Conservation (phyloP, 2,329 filamentous ascomycete genomes). For the Colletotrichum australisinense region DNA sequence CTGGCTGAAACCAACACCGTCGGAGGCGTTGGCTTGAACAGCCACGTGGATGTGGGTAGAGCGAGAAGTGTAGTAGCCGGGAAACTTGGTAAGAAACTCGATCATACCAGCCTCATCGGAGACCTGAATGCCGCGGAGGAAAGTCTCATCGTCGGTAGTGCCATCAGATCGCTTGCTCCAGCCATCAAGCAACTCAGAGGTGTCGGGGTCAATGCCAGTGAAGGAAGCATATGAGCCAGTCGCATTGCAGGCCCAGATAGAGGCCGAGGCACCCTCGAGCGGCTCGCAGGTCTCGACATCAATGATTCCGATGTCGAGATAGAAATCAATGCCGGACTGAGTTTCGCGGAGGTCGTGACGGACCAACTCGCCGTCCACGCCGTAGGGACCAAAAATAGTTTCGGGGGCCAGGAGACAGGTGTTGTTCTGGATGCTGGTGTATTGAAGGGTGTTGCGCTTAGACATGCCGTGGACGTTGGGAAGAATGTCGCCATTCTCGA, state of each 20-base stretch:
- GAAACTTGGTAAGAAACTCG: conserved; percentile 55
- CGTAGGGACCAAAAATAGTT: conserved; percentile 60
- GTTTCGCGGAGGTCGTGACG: conserved; percentile 18
- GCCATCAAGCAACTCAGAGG: not conserved
- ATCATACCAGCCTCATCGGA: conserved; percentile 55
- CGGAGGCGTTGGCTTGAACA: conserved; percentile 50
- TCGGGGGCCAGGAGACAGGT: conserved; percentile 58
- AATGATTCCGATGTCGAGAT: conserved; percentile 22
- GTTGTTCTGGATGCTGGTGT: conserved; percentile 39
- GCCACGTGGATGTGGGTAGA: conserved; percentile 60
- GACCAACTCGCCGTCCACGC: conserved; percentile 32
- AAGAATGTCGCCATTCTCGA: conserved; percentile 5
- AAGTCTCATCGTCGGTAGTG: conserved; percentile 43
- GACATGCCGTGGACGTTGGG: conserved; percentile 5
- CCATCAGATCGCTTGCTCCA: conserved; percentile 5
- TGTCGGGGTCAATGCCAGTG: not conserved
- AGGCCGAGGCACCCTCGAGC: conserved; percentile 11
- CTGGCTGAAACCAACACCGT: conserved; percentile 46
- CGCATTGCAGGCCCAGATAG: conserved; percentile 29
- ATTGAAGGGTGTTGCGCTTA: conserved; percentile 7
- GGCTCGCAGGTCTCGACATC: conserved; percentile 28
- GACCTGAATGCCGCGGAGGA: conserved; percentile 50
- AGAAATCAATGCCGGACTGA: conserved; percentile 12
- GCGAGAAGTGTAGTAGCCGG: conserved; percentile 56
- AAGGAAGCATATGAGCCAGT: conserved; percentile 17